A percentile compares a stretch with the other conserved stretches of the same genome.
Conservation (phyloP, 176 grass and related monocot genomes). For the Oryza rufipogon region DNA sequence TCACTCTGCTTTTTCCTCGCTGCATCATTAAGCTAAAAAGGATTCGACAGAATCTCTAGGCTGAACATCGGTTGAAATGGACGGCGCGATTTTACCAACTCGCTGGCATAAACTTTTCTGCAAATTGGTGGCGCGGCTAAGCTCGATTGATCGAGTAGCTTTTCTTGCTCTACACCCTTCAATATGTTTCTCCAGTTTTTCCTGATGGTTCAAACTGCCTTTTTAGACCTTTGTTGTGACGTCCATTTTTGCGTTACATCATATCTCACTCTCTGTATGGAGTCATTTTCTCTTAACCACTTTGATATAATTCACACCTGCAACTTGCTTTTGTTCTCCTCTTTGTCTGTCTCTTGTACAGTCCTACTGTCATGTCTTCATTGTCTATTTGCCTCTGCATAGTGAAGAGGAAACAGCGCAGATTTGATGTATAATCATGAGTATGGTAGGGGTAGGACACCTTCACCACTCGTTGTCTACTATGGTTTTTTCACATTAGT, state of each 20-base stretch:
- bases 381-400: neutral
- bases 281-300: conserved; percentile 58
- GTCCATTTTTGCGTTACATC: conserved; percentile 47
- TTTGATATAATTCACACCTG: conserved; percentile 26
- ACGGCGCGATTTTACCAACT: conserved; percentile 35
- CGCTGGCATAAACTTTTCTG: conserved; percentile 26
- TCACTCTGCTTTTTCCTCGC: conserved; percentile 32
- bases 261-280: conserved; percentile 1
- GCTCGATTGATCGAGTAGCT: conserved; percentile 14
- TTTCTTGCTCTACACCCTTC: conserved; percentile 45
- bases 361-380: neutral
- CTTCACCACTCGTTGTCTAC: conserved; percentile 31
- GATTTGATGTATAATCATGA: conserved; percentile 7
- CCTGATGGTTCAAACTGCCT: conserved; percentile 40
- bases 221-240: conserved; percentile 37
- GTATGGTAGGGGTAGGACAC: conserved; percentile 34
- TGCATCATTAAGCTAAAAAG: conserved; percentile 46
- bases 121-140: neutral
- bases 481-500: conserved; percentile 7
- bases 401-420: neutral
- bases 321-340: neutral
- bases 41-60: conserved; percentile 27
- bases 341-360: neutral
- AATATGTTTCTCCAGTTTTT: neutral
- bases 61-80: neutral